Base-by-base conservation (phyloP, 805 yeast genomes). In the Ogataea angusta region DNA sequence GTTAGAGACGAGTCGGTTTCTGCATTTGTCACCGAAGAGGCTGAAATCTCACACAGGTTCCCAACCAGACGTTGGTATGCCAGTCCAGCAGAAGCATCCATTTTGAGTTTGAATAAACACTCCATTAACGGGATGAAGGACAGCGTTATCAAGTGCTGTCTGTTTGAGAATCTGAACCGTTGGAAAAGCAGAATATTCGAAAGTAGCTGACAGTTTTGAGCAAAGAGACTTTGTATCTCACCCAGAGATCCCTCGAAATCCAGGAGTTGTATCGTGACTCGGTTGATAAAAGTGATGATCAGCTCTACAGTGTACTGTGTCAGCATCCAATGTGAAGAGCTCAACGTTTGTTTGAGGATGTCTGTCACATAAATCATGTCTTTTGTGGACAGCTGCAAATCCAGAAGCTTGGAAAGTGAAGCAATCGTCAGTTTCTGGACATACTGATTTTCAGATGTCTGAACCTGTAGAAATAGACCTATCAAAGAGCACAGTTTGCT, bases 11-110 rank as follows among this genome's bases (percentile, higher is more conserved):
- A 26, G 14, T 36, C 47, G 10, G 34, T 13, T 9, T 43, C 51
- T 14, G 59, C 56, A 38, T 48, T 62, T 34, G 44, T 53, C 10
- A 59, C 46, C 2, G 46, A 36, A 8, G 43, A 30, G 22, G 64
- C 59, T 8, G 74, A 68, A 3, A 95, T 95, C 51, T 86, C 95
- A 65, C 95, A 86, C 24, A 84, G 63, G 51, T 83, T 82, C 16
- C 72, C 66, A 33, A 88, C 57, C 14, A 85, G 63, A 50, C 96
- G 72, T 5, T 82, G 59, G 38, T 67, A 73, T 3, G 80, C 59
- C 10, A 63, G 52, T 0, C 81, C 83, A 12, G 48, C 44, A 10
- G 66, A 54, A 0, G 30, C 21, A 15, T 53, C 40, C 23, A 51
- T 16, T 23, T 39, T 34, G 14, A 49, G 45, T 35, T 57, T 38